Conservation (phyloP, 352 stramenopile species). For the Pythium rishiriense region DNA sequence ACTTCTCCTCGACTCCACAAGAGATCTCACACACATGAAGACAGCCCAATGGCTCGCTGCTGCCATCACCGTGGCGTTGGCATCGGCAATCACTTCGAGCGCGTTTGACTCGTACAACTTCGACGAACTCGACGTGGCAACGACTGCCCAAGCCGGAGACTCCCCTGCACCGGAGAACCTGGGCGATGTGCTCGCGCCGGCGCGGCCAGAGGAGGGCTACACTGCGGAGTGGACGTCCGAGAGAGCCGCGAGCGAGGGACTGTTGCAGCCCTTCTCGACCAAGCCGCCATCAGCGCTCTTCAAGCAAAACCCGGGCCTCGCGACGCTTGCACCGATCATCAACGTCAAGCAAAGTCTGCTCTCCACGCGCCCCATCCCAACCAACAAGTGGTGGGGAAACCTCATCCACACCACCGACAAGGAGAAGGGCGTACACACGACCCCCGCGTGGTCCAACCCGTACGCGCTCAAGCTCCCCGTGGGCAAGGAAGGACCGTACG, state of each 20-base stretch:
- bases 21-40: slow-evolving; percentile 4
- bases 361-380: slow-evolving; percentile 54
- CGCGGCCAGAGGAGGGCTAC: neutral
- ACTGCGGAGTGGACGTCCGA: neutral
- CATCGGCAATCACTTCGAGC: too few species aligned
- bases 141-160: neutral
- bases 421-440: slow-evolving; percentile 42
- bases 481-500: slow-evolving; percentile 37
- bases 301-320: slow-evolving; percentile 26
- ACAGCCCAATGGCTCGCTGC: slow-evolving; percentile 3
- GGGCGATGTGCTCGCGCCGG: neutral
- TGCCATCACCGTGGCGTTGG: neutral
- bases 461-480: slow-evolving; percentile 49
- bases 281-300: slow-evolving; percentile 42
- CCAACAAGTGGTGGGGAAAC: slow-evolving; percentile 85
- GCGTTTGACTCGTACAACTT: slow-evolving; percentile 3
- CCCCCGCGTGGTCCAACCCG: slow-evolving; percentile 63
- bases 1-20: neutral
- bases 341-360: slow-evolving; percentile 57
- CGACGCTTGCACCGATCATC: slow-evolving; percentile 51
- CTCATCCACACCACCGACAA: slow-evolving; percentile 54
- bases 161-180: neutral
- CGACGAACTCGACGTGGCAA: neutral
- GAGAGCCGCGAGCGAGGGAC: neutral
- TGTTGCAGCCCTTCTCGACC: slow-evolving; percentile 40